A percentile compares a stretch with the other conserved stretches of the same genome.
Conservation (phyloP, 129 eudicot species). For the Saussurea involucrata region DNA sequence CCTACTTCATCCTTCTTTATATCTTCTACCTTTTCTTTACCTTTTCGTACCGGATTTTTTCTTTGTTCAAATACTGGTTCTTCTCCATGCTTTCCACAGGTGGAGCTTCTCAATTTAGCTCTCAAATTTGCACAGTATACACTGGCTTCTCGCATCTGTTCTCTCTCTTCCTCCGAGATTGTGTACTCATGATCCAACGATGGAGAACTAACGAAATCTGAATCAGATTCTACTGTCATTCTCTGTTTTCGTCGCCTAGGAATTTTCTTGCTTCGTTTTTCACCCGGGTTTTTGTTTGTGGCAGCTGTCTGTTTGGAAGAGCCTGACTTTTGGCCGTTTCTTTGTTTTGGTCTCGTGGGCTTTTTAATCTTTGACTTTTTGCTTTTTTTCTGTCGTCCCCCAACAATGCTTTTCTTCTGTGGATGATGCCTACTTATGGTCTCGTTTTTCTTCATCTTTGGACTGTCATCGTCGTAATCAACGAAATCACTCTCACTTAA, state of each 20-base stretch:
- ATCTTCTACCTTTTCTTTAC: constrained; percentile 72
- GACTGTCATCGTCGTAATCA: constrained; percentile 62
- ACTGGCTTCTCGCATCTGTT: constrained; percentile 74
- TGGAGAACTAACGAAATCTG: constrained; percentile 61
- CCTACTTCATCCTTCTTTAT: constrained; percentile 49
- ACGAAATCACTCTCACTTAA: constrained; percentile 36
- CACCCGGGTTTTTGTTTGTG: constrained; percentile 20
- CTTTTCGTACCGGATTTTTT: constrained; percentile 55
- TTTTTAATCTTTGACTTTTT: constrained; percentile 38
- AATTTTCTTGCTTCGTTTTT: constrained; percentile 32
- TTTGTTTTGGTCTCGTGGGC: constrained; percentile 31
- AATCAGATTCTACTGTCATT: constrained; percentile 41
- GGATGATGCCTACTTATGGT: constrained; percentile 25
- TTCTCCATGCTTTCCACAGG: constrained; percentile 39
- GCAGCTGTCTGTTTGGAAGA: constrained; percentile 21
- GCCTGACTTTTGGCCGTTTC: constrained; percentile 26
- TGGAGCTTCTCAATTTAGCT: constrained; percentile 48
- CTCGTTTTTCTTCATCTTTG: constrained; percentile 29
- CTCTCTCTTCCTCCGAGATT: constrained; percentile 95
- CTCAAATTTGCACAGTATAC: constrained; percentile 43
- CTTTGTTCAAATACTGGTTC: constrained; percentile 30
- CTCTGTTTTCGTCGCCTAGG: constrained; percentile 43
- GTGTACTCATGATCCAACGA: constrained; percentile 78
- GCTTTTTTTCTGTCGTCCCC: constrained; percentile 32
- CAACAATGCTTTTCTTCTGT: constrained; percentile 25